phyloP scores from a whole-genome alignment of 306 rosid species.

The Prunus davidiana region DNA sequence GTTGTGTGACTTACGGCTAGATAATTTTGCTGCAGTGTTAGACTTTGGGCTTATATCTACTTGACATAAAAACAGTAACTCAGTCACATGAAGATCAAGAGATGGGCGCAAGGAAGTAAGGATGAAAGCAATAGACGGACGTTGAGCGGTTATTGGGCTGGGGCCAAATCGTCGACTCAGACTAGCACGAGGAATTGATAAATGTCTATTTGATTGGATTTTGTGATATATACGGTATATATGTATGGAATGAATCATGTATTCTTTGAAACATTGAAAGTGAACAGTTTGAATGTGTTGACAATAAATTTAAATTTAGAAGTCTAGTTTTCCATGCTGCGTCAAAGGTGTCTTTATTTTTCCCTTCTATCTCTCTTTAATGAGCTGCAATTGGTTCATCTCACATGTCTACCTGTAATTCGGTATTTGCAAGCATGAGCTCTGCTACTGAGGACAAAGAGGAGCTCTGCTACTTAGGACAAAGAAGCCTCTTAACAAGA shows the following conservation, averaged over 20 bases:
- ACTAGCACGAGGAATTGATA: constrained; percentile 31
- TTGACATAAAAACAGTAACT: constrained; percentile 33
- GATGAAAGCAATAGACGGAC: constrained; percentile 19
- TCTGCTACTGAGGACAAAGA: not conserved
- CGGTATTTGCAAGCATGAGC: constrained; percentile 5
- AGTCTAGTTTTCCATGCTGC: not conserved
- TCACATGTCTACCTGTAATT: not conserved
- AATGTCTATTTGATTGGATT: constrained; percentile 30
- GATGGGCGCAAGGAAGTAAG: constrained; percentile 21
- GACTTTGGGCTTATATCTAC: constrained; percentile 30
- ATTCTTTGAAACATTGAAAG: constrained; percentile 66
- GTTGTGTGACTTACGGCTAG: constrained; percentile 39
- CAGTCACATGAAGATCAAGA: constrained; percentile 32
- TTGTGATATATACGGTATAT: constrained; percentile 63
- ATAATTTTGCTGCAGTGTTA: constrained; percentile 38
- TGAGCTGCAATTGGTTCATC: not conserved
- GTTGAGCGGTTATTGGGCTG: constrained; percentile 24
- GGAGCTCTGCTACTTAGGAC: not conserved
- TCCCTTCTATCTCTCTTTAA: no score
- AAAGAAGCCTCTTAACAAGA: not conserved
- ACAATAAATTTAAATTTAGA: constrained; percentile 28
- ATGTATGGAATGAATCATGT: constrained; percentile 44
- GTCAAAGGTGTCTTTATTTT: not conserved
- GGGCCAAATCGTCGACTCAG: constrained; percentile 18
- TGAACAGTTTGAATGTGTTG: constrained; percentile 54